Base-by-base conservation (phyloP, 2,329 filamentous ascomycete genomes). In the Dryadomyces sulphureus region DNA sequence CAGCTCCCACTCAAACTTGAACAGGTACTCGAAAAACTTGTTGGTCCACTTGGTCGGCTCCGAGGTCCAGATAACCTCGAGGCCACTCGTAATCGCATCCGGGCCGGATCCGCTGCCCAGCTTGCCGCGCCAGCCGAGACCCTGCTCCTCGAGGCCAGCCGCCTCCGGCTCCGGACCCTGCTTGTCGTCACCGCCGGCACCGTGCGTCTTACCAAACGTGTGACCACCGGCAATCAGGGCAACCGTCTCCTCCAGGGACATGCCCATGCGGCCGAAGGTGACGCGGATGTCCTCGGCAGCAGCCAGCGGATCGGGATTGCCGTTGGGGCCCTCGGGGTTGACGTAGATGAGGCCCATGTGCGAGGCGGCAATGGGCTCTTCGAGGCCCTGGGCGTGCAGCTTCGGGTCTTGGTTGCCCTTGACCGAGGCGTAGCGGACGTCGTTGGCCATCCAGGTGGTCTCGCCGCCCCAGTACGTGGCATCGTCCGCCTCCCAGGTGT, bases 261-360 rank as follows among this genome's bases (percentile, higher is more conserved):
- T 88, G 50, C 78, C 83, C 83, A 89, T 88, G 60, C 82, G 81
- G 52, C 70, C 70, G 54, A 88, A 89, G 17, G 84, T 85, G 48
- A 69, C 72, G 52, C 81, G 81, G 58, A 88, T 88, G 56, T 89
- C 84, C 48, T 70, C 64, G 38, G 77, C 84, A 2, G 84, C 72
- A 14, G 79, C 79, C 36, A 79, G 61, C 19, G 81, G 79, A 57
- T 88, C 81, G 3, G 81, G 79, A 46, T 73, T 73, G 49, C 77
- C 81, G 54, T 87, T 78, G 24, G 84, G 84, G 7, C 84, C 83
- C 61, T 87, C 80, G 3, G 84, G 83, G 66, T 89, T 87, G 50
- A 87, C 82, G 60, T 89, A 89, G 60, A 89, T 88, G 55, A 89
- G 65, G 57, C 83, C 83, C 77, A 84, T 83, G 64, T 83, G 76